Percentiles rank a stretch among this genome's conserved stretches.
These are phyloP conservation scores for Arthrocladium fulminans DNA, from an alignment of 2,329 filamentous ascomycete species.

Conservation along the genomic window DNA sequence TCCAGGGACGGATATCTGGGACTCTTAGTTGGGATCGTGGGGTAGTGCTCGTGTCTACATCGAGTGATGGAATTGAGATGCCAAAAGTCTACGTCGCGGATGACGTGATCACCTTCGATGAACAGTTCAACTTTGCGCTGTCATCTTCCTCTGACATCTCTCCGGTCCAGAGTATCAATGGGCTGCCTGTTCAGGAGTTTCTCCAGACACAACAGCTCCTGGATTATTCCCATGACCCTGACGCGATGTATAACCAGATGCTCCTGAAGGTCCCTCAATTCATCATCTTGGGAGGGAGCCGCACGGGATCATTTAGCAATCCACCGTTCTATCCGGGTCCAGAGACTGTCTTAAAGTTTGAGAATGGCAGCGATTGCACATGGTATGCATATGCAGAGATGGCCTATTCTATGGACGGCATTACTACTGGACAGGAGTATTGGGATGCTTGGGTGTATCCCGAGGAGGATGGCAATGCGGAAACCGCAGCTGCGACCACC, in stretches of 20 bases:
- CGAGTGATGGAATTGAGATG: constrained; percentile 48
- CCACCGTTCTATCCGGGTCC: constrained; percentile 22
- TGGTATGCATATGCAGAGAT: constrained; percentile 20
- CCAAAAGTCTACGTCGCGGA: constrained; percentile 46
- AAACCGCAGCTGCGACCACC: constrained; percentile 8
- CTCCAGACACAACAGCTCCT: background rate
- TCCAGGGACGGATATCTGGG: constrained; percentile 24
- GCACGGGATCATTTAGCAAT: constrained; percentile 12
- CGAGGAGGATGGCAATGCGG: background rate
- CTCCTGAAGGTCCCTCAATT: constrained; percentile 21
- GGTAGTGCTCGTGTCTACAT: constrained; percentile 52
- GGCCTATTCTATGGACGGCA: constrained; percentile 28
- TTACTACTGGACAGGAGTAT: background rate
- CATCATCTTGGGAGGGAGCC: background rate
- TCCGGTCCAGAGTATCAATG: constrained; percentile 10
- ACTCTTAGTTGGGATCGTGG: constrained; percentile 42
- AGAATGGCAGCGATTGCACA: constrained; percentile 23
- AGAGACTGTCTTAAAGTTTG: constrained; percentile 22
- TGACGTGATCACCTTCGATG: constrained; percentile 2
- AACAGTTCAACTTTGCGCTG: background rate
- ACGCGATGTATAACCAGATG: constrained; percentile 25
- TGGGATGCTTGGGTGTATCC: background rate
- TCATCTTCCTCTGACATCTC: background rate
- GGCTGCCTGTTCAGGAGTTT: constrained; percentile 1
- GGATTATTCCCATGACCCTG: constrained; percentile 19